Percentiles rank a stretch among this genome's conserved stretches.
Evolutionary conservation across 768 basidiomycete genomes (phyloP).

Genomic region (Podaxis pistillaris): DNA sequence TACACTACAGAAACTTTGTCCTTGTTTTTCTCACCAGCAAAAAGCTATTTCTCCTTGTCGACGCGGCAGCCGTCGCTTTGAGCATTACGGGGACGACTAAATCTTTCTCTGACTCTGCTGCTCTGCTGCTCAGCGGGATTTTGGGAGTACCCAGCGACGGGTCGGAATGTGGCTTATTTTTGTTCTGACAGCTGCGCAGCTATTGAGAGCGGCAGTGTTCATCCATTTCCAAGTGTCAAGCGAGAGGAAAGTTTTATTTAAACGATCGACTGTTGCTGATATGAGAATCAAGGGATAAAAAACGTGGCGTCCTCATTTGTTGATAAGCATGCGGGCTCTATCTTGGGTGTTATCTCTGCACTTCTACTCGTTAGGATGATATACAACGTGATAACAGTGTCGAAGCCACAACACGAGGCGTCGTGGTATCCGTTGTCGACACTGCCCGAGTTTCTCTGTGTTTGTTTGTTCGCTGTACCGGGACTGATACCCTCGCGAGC

Average conservation of each 20-base stretch:
- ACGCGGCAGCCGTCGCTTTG: not conserved
- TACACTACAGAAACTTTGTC: not conserved
- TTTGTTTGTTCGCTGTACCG: conserved; percentile 31
- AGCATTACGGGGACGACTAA: not conserved
- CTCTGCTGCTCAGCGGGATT: not conserved
- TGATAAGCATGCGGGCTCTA: conserved; percentile 25
- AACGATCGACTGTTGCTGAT: not conserved
- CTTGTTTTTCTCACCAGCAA: not conserved
- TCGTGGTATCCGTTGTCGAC: conserved; percentile 43
- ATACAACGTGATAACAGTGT: conserved; percentile 33
- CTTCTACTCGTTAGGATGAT: conserved; percentile 38
- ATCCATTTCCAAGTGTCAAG: not conserved
- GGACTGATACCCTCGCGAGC: conserved; percentile 32
- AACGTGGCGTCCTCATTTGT: conserved; percentile 20
- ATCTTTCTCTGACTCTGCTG: not conserved
- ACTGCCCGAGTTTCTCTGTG: conserved; percentile 37
- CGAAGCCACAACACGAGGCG: conserved; percentile 30
- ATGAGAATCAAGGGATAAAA: conserved; percentile 7
- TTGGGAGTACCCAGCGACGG: not conserved
- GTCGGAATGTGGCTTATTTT: not conserved
- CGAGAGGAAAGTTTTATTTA: not conserved
- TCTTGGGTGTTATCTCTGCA: conserved; percentile 32
- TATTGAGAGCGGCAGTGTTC: not conserved
- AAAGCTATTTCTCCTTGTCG: not conserved
- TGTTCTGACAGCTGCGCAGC: not conserved